Percentiles rank a stretch among this genome's conserved stretches.
phyloP scores from a whole-genome alignment of 805 yeast genomes.

The Zygoascus ofunaensis region DNA sequence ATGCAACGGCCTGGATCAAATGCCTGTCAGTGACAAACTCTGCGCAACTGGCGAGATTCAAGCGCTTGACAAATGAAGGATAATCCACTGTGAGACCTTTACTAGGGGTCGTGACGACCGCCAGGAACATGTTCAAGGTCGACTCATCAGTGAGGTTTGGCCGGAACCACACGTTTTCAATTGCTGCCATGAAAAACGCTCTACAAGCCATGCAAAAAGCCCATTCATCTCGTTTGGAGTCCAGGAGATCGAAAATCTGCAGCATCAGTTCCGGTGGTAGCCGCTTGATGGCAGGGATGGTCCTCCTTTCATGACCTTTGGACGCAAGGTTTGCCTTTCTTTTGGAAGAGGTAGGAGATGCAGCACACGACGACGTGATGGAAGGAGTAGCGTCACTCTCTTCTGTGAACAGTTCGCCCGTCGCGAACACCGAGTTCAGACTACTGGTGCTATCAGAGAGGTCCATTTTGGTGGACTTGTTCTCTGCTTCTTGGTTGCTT shows the following conservation, averaged over 20 bases:
- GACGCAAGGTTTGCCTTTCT: not conserved
- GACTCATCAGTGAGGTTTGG: conserved; percentile 53
- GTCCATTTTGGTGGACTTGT: not conserved
- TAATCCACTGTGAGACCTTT: conserved; percentile 53
- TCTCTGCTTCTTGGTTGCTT: too few species aligned
- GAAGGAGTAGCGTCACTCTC: not conserved
- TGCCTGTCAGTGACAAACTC: conserved; percentile 56
- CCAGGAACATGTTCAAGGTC: conserved; percentile 43
- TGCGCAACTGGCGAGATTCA: conserved; percentile 71
- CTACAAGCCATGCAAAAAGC: conserved; percentile 58
- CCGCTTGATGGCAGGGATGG: conserved; percentile 10
- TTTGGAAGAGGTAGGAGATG: not conserved
- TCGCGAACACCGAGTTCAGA: not conserved
- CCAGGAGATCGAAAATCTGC: conserved; percentile 17
- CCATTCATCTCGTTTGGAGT: conserved; percentile 17
- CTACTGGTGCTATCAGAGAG: not conserved
- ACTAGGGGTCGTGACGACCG: conserved; percentile 41
- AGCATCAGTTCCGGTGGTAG: conserved; percentile 40
- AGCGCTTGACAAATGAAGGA: conserved; percentile 54
- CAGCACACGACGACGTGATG: not conserved
- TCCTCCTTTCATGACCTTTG: not conserved
- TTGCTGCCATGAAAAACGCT: conserved; percentile 67
- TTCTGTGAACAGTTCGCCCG: not conserved
- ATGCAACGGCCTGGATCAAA: conserved; percentile 48
- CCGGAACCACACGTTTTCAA: conserved; percentile 80